Evolutionary conservation across 139 green algal genomes (phyloP).

Genomic region (Auxenochlorella pyrenoidosa): DNA sequence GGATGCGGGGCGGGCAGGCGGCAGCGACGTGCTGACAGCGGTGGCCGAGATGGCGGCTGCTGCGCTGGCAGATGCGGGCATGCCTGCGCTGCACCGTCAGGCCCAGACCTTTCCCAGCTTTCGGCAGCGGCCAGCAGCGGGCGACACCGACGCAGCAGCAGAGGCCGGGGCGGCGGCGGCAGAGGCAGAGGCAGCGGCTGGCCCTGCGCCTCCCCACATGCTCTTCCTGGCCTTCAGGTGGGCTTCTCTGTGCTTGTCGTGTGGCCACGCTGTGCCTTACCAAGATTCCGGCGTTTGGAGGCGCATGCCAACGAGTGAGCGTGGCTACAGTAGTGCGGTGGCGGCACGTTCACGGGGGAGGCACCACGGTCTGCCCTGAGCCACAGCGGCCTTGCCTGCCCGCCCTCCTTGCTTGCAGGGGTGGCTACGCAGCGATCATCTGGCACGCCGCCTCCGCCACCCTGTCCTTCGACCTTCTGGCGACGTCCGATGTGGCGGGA

Average conservation of each 20-base stretch:
- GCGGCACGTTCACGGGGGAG: no score
- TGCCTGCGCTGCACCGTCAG: not conserved
- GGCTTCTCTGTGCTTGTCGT: not conserved
- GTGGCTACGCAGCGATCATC: not conserved
- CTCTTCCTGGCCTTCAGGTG: not conserved
- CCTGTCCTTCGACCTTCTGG: conserved; percentile 1
- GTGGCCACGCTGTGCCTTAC: no score
- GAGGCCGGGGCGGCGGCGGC: no score
- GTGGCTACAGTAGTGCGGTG: no score
- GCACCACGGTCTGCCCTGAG: no score
- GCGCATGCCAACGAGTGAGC: no score
- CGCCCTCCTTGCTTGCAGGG: not conserved
- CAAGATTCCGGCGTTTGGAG: no score
- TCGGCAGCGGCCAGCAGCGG: not conserved
- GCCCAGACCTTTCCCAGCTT: not conserved
- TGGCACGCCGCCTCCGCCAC: not conserved
- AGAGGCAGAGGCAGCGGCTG: not conserved
- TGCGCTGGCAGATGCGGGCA: not conserved
- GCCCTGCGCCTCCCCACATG: not conserved
- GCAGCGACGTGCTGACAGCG: not conserved
- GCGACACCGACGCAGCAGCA: not conserved
- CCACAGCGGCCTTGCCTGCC: not conserved
- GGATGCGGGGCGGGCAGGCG: no score
- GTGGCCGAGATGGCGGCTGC: not conserved
- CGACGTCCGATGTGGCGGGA: not conserved